phyloP scores from a whole-genome alignment of 352 stramenopile species.

The Phytophthora vignae region DNA sequence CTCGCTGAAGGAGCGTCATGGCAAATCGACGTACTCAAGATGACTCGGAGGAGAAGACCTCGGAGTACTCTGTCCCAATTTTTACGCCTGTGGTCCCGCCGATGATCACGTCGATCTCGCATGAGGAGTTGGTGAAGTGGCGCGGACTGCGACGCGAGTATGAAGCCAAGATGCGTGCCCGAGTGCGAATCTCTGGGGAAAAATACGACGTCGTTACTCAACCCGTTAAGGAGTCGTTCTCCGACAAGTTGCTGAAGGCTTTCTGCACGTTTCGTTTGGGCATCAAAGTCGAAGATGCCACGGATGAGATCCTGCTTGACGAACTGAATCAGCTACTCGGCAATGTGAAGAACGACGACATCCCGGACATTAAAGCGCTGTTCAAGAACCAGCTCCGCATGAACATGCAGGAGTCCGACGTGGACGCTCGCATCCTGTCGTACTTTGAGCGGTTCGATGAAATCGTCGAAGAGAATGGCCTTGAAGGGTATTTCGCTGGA shows the following conservation, averaged over 20 bases:
- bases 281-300: background rate
- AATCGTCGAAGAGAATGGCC: background rate
- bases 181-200: background rate
- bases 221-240: background rate
- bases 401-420: background rate
- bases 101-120: background rate
- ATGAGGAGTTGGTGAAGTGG: background rate
- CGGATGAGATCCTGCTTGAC: background rate
- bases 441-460: background rate
- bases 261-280: background rate
- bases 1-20: background rate
- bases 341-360: background rate
- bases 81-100: background rate
- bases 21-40: background rate
- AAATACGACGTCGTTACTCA: background rate
- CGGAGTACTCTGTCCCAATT: background rate
- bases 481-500: background rate
- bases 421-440: background rate
- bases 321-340: background rate
- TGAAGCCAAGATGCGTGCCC: constrained; percentile 1
- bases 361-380: background rate
- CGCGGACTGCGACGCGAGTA: background rate
- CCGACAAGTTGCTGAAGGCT: background rate
- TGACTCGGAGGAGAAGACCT: background rate
- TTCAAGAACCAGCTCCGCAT: background rate